phyloP scores from a whole-genome alignment of 169 alveolate genomes.

The Plasmodium relictum region DNA sequence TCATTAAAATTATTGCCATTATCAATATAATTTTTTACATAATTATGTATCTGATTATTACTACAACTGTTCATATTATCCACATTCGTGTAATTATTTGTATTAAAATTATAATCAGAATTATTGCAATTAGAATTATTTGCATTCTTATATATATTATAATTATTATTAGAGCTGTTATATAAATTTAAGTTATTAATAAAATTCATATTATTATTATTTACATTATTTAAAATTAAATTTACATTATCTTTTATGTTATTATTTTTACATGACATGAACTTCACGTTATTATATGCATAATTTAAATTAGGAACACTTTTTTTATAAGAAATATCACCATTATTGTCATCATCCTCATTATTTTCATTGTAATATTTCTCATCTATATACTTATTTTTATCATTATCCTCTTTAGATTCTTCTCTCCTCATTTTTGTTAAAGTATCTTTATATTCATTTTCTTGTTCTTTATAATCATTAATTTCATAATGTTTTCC shows the following conservation, averaged over 20 bases:
- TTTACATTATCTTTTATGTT: conserved; percentile 51
- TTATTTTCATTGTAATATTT: conserved; percentile 37
- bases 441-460: conserved; percentile 29
- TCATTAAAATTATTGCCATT: conserved; percentile 14
- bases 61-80: conserved; percentile 34
- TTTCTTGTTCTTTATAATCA: conserved; percentile 23
- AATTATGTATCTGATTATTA: conserved; percentile 21
- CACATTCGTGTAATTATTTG: conserved; percentile 73
- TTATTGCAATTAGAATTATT: conserved; percentile 64
- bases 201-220: conserved; percentile 19
- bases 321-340: conserved; percentile 19
- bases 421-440: conserved; percentile 24
- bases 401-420: conserved; percentile 28
- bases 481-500: conserved; percentile 24
- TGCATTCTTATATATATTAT: conserved; percentile 38
- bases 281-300: conserved; percentile 22
- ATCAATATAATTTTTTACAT: conserved; percentile 6
- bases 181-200: conserved; percentile 28
- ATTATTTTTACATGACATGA: conserved; percentile 40
- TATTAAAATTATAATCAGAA: conserved; percentile 62
- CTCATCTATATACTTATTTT: conserved; percentile 23
- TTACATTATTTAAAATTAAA: conserved; percentile 61
- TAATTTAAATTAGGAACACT: conserved; percentile 9
- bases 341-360: conserved; percentile 14
- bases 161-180: conserved; percentile 45